Evolutionary conservation across 805 yeast species (phyloP), one percentile per base, ranked within the genome.

Genomic region (Lipomyces sp.): DNA sequence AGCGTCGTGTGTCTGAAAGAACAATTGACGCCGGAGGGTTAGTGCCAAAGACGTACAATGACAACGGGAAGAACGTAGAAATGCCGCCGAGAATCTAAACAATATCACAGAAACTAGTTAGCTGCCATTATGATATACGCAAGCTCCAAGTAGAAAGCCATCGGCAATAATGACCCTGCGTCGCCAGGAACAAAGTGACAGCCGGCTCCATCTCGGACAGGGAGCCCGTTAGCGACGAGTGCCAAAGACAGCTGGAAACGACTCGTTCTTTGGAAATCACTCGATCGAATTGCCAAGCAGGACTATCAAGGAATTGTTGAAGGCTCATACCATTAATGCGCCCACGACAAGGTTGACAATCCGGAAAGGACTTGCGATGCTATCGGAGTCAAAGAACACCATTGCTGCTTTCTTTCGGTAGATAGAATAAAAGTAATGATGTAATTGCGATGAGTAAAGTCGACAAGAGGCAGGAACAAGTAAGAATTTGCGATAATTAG

Each of bases 271-370:
- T n/a, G n/a, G n/a, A n/a, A n/a, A 36, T 13, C 14, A 22, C 26
- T 10, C 5, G 40, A n/a, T 8, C 28, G 40, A 37, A 26, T 4
- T 38, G 23, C 34, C n/a, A 4, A 42, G 39, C 31, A 22, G 24
- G 26, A 11, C 4, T 11, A 28, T 6, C 2, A 3, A 16, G 23
- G 29, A 39, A n/a, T n/a, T n/a, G n/a, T n/a, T n/a, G n/a, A n/a
- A n/a, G n/a, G n/a, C n/a, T n/a, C 59, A 19, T 35, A 59, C 62
- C 54, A 62, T 60, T 29, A 68, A 49, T 8, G 55, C 63, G 26
- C 63, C 70, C 10, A 63, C 64, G 13, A 55, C 67, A 34, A 68
- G 52, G 45, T 68, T 68, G 48, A 65, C 67, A 26, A 63, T 40
- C 26, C 65, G 59, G 59, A 68, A 68, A 22, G 63, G 60, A 39